These are phyloP conservation scores for Metarhizium brunneum DNA, from an alignment of 2,329 filamentous ascomycete species.

Conservation along the genomic window DNA sequence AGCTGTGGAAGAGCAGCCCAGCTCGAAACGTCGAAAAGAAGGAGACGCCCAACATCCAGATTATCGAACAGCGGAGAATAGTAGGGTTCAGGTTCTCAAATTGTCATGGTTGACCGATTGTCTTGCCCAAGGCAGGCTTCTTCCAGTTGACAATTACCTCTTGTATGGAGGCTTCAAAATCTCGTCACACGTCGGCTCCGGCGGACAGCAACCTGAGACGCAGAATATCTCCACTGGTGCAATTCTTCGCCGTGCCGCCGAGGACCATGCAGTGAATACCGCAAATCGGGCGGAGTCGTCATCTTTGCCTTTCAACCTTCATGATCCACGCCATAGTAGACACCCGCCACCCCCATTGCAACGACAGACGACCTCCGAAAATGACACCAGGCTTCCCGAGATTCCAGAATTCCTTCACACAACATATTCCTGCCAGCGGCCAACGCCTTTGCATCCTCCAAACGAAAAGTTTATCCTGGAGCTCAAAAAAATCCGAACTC, in stretches of 20 bases:
- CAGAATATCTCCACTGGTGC: neutral
- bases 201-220: neutral
- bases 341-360: constrained; percentile 33
- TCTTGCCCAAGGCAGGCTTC: constrained; percentile 29
- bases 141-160: constrained; percentile 42
- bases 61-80: neutral
- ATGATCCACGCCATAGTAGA: too few relatives aligned
- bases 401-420: constrained; percentile 56
- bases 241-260: constrained; percentile 14
- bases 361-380: constrained; percentile 68
- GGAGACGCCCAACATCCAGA: neutral
- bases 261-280: constrained; percentile 7
- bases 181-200: neutral
- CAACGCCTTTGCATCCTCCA: constrained; percentile 58
- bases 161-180: constrained; percentile 41
- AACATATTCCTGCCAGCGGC: constrained; percentile 70
- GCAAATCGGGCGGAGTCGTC: neutral
- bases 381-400: constrained; percentile 52
- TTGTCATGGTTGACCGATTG: constrained; percentile 50
- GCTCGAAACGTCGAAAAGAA: constrained; percentile 13
- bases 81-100: constrained; percentile 43
- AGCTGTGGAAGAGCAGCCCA: constrained; percentile 2
- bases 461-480: constrained; percentile 69
- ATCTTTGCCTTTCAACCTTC: neutral
- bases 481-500: constrained; percentile 64